Evolutionary conservation across 345 rosid genomes (phyloP).

Genomic region (Stellera chamaejasme): DNA sequence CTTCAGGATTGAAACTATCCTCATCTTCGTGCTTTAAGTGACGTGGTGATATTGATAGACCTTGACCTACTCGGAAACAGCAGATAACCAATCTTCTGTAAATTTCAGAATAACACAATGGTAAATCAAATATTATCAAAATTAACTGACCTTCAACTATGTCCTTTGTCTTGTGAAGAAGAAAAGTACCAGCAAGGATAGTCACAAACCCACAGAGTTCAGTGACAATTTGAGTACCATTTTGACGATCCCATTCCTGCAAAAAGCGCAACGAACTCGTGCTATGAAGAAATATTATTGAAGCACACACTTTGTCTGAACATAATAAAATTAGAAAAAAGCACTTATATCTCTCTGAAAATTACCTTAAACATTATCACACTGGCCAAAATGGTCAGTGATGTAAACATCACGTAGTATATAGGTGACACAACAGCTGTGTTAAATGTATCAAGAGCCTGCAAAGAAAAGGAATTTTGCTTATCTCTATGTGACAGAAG

Average conservation of each 20-base stretch:
- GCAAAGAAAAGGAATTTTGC: conserved; percentile 17
- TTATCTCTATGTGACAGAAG: not conserved
- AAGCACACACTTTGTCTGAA: not conserved
- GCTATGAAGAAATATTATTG: not conserved
- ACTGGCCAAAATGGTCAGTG: conserved; percentile 78
- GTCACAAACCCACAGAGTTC: conserved; percentile 82
- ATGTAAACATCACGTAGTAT: conserved; percentile 86
- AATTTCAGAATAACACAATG: conserved; percentile 9
- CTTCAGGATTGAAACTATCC: conserved; percentile 34
- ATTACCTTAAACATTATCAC: conserved; percentile 92
- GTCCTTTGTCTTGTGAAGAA: conserved; percentile 84
- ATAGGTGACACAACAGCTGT: conserved; percentile 90
- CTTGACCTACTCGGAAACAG: conserved; percentile 30
- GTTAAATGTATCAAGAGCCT: conserved; percentile 94
- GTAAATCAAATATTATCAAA: not conserved
- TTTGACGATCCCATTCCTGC: conserved; percentile 92
- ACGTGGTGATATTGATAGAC: conserved; percentile 21
- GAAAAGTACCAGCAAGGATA: conserved; percentile 76
- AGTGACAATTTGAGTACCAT: conserved; percentile 66
- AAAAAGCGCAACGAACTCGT: not conserved
- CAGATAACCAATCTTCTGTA: not conserved
- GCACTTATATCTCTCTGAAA: not conserved
- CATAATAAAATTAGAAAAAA: not conserved
- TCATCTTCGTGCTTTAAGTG: conserved; percentile 38
- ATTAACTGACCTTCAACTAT: conserved; percentile 51